Base-by-base conservation (phyloP, 2,329 filamentous ascomycete species). In the Golovinomyces cichoracearum region DNA sequence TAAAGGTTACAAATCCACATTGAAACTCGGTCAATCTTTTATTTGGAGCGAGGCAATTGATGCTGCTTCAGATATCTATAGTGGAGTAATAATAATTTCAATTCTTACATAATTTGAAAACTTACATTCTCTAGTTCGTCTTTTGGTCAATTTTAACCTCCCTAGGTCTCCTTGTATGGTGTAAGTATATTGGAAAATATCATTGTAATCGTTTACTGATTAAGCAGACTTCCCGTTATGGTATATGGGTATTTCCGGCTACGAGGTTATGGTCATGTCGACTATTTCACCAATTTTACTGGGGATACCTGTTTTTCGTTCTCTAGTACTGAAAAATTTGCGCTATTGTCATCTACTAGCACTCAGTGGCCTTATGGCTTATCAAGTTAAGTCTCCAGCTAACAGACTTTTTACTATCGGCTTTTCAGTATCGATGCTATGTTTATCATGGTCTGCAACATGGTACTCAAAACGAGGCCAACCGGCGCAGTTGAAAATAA, bases 241-340 rank as follows among this genome's bases (percentile, higher is more conserved):
- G 90, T 77, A 94, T 62, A 98, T 98, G 90, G 90, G 90, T 25
- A 92, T 98, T 52, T 95, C 88, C 3, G 90, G 90, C 53, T 98
- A 90, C 60, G 90, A 98, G 65, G 80, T 78, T 40, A 70, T 93
- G 55, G 78, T 98, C 58, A 80, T 95, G 76, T 74, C 73, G 46
- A 88, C 83, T 3, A 63, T 88, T 47, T 82, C 86, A 4, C 90
- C 90, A 0, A 68, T 86, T 35, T 63, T 95, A 19, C 74, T 98
- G 40, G 76, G 71, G 21, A 78, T 85, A 53, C 71, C 70, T 44
- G 68, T 77, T 0, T 51, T 94, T 17, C 79, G 84, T 51, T 72
- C 71, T 35, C 62, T 83, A 15, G 70, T 83, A 10, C 65, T 80
- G 48, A 74, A 72, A 52, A 78, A 92, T 58, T 67, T 81, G 53